Conservation (phyloP, 306 rosid species). For the Gillenia trifoliata region DNA sequence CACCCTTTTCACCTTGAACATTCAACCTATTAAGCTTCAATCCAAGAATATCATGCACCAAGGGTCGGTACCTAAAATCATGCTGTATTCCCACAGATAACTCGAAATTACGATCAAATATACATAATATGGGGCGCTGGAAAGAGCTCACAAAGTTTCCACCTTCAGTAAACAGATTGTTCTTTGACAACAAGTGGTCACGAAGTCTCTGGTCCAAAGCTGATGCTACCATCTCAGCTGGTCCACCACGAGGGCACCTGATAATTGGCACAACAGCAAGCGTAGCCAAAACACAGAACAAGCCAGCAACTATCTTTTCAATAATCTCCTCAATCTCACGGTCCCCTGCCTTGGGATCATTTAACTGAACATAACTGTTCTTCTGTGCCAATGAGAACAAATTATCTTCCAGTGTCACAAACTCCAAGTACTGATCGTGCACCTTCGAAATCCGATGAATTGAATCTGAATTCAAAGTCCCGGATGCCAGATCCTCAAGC, state of each 20-base stretch:
- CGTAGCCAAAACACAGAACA: slow-evolving; percentile 86
- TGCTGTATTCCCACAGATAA: slow-evolving; percentile 90
- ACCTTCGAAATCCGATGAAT: slow-evolving; percentile 66
- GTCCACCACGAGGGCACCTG: slow-evolving; percentile 82
- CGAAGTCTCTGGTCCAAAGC: slow-evolving; percentile 85
- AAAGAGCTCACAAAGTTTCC: slow-evolving; percentile 69
- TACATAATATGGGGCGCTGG: slow-evolving; percentile 86
- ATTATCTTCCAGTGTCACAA: slow-evolving; percentile 79
- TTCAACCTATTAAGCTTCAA: slow-evolving; percentile 80
- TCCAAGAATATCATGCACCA: slow-evolving; percentile 89
- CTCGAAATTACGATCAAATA: slow-evolving; percentile 87
- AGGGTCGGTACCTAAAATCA: slow-evolving; percentile 84
- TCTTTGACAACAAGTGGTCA: slow-evolving; percentile 84
- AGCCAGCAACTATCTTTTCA: slow-evolving; percentile 66
- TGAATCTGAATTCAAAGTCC: slow-evolving; percentile 69
- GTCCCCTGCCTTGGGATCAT: slow-evolving; percentile 93
- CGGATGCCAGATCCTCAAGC: slow-evolving; percentile 86
- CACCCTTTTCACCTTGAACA: slow-evolving; percentile 86
- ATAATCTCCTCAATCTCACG: slow-evolving; percentile 86
- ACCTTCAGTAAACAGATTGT: slow-evolving; percentile 75
- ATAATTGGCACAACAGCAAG: slow-evolving; percentile 81
- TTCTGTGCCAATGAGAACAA: slow-evolving; percentile 77
- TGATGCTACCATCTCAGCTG: slow-evolving; percentile 94
- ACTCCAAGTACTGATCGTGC: slow-evolving; percentile 94
- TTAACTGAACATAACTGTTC: slow-evolving; percentile 66